Evolutionary conservation across 2,329 filamentous ascomycete genomes (phyloP), one percentile per base, ranked within the genome.

Genomic region (Fusarium guadeloupense): DNA sequence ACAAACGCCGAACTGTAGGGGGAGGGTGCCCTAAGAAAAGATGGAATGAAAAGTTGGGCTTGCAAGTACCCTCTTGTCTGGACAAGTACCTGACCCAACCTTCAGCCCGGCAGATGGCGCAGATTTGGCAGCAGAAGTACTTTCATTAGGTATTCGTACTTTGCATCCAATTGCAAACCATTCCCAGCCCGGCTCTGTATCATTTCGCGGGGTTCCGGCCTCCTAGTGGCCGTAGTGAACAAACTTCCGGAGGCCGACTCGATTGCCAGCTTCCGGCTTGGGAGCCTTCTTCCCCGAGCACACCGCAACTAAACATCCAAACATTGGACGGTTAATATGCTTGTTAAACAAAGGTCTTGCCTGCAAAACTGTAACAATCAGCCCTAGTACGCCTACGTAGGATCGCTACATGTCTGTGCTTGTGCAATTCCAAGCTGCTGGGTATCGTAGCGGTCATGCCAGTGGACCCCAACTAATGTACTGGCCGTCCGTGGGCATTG

Each of bases 391-490:
- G 34, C 34, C 34, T 35, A 20, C 17, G 34, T 20, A 35, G 34
- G 35, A 38, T 38, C 19, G 35, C 35, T 21, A 33, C n/a, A 56
- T n/a, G 59, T 64, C 59, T 55, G 59, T 64, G 60, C 54, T 60
- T 41, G 35, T 51, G 50, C 63, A 65, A 59, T 69, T 56, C 61
- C 66, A 65, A 53, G 65, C 54, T 42, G 51, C 37, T 63, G 66
- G 63, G 52, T 58, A 31, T 13, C 52, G 40, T 46, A 47, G 51
- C 34, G 42, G 60, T 56, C 50, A n/a, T n/a, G n/a, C n/a, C n/a
- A 45, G 63, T 68, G 60, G 63, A 62, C 51, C 41, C 42, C 42
- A 43, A 53, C 54, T 52, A 64, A 60, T 52, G 41, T 40, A 41
- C 26, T 53, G 42, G 47, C 43, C 47, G 41, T 46, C 28, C 26